Conservation (phyloP, 306 rosid species). For the Cucurbita moschata region DNA sequence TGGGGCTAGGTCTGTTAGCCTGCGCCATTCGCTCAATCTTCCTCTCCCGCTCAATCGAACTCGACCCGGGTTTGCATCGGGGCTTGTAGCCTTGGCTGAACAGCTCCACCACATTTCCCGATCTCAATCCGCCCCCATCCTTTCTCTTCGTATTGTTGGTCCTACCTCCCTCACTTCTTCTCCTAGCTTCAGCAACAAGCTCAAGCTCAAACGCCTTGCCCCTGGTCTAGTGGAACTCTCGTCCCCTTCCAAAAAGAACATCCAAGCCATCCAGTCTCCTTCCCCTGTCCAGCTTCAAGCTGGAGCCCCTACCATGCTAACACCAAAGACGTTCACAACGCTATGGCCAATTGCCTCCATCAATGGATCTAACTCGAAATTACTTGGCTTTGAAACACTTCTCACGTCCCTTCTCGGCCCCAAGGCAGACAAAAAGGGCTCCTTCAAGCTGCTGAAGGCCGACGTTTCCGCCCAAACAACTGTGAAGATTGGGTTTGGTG, state of each 20-base stretch:
- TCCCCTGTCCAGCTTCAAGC: conserved; percentile 23
- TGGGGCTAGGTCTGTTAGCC: conserved; percentile 89
- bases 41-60: conserved; percentile 63
- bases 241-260: conserved; percentile 25
- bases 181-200: conserved; percentile 37
- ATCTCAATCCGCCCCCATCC: conserved; percentile 28
- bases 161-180: conserved; percentile 68
- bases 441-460: conserved; percentile 77
- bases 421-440: conserved; percentile 51
- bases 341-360: conserved; percentile 81
- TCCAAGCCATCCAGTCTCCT: conserved; percentile 19
- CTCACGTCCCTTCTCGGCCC: conserved; percentile 63
- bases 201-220: conserved; percentile 87
- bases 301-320: conserved; percentile 44
- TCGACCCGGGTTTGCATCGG: conserved; percentile 53
- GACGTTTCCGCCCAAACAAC: conserved; percentile 78
- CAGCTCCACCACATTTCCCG: conserved; percentile 59
- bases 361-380: conserved; percentile 59
- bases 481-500: conserved; percentile 67
- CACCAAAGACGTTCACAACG: conserved; percentile 46
- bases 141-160: conserved; percentile 77
- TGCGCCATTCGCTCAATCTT: conserved; percentile 69
- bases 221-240: conserved; percentile 92
- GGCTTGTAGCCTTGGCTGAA: conserved; percentile 59
- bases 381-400: conserved; percentile 64